Evolutionary conservation across 2,329 filamentous ascomycete genomes (phyloP).

Genomic region (Cryoendolithus antarcticus): DNA sequence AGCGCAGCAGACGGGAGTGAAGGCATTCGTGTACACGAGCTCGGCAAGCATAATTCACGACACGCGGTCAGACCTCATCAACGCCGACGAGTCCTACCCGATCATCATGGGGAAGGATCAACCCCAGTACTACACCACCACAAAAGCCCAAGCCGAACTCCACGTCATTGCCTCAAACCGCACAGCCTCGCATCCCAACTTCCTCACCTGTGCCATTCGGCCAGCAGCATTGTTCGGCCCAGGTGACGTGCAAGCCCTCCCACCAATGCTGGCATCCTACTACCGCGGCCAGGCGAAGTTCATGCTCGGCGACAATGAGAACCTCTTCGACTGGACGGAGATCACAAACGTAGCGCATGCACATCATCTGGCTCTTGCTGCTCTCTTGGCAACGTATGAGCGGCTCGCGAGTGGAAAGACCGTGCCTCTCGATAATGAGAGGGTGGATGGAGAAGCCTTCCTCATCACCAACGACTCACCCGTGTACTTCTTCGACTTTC

Average conservation of each 20-base stretch:
- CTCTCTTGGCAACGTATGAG: conserved; percentile 34
- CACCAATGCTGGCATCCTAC: conserved; percentile 32
- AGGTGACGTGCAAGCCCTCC: conserved; percentile 35
- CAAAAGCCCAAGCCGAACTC: conserved; percentile 37
- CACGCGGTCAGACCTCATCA: conserved; percentile 31
- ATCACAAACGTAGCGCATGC: conserved; percentile 40
- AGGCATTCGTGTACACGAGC: conserved; percentile 42
- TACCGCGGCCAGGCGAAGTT: conserved; percentile 36
- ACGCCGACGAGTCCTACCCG: conserved; percentile 38
- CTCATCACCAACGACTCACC: conserved; percentile 40
- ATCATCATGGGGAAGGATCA: conserved; percentile 33
- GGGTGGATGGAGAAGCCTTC: conserved; percentile 39
- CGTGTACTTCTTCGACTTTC: conserved; percentile 40
- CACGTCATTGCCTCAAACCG: conserved; percentile 39
- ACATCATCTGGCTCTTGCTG: conserved; percentile 38
- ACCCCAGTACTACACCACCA: conserved; percentile 39
- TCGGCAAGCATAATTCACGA: conserved; percentile 38
- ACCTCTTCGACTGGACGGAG: conserved; percentile 43
- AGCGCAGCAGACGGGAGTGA: conserved; percentile 36
- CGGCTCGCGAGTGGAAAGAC: conserved; percentile 17
- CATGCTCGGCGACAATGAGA: conserved; percentile 40
- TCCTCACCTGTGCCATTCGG: conserved; percentile 38
- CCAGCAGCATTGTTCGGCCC: conserved; percentile 41
- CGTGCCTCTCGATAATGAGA: conserved; percentile 34
- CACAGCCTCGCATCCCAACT: conserved; percentile 24